A percentile compares a stretch with the other conserved stretches of the same genome.
Conservation (phyloP, 2,329 filamentous ascomycete species). For the Penicillium sp. region DNA sequence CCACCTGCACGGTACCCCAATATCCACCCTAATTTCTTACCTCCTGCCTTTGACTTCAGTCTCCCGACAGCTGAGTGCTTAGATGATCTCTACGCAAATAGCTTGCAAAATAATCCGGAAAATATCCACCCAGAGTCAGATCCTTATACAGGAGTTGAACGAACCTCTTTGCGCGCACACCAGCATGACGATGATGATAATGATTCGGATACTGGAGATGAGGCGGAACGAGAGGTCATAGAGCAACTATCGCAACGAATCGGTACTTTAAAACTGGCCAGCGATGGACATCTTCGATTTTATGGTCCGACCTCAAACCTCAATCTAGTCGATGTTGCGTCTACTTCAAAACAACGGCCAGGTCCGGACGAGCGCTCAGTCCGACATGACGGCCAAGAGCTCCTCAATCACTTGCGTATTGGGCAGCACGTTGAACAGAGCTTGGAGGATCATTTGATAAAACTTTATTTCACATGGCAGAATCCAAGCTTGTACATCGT, state of each 20-base stretch:
- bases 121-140: background rate
- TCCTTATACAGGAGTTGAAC: background rate
- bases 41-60: conserved; percentile 21
- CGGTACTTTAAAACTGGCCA: conserved; percentile 41
- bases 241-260: conserved; percentile 43
- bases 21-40: conserved; percentile 2
- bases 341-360: conserved; percentile 30
- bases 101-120: conserved; percentile 19
- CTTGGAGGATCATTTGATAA: conserved; percentile 43
- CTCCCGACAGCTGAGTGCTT: conserved; percentile 36
- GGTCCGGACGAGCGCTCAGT: conserved; percentile 37
- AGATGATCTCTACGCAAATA: conserved; percentile 31
- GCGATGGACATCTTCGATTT: conserved; percentile 42
- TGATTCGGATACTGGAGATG: conserved; percentile 31
- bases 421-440: conserved; percentile 38
- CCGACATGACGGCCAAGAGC: conserved; percentile 37
- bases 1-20: background rate
- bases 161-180: background rate
- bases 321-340: conserved; percentile 36
- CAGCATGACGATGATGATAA: conserved; percentile 24
- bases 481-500: conserved; percentile 46
- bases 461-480: conserved; percentile 48
- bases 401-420: conserved; percentile 39
- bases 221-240: conserved; percentile 39
- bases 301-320: conserved; percentile 45